phyloP scores from a whole-genome alignment of 768 basidiomycete genomes.

The Boletus rufocinnamomeus region DNA sequence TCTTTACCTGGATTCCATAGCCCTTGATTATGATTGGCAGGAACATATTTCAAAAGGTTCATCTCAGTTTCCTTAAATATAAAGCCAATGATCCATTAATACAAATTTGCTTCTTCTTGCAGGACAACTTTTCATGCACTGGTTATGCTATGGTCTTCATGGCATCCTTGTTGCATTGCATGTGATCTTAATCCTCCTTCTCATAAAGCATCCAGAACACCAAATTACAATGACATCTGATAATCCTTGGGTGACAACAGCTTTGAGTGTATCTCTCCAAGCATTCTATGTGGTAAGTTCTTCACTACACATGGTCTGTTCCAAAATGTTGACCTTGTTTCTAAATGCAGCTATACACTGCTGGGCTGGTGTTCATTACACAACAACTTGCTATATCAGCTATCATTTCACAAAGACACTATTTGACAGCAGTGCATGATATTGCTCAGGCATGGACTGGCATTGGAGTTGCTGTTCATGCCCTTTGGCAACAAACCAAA shows the following conservation, averaged over 20 bases:
- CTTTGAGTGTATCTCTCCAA: neutral
- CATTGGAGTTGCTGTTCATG: conserved; percentile 19
- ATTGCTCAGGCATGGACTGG: conserved; percentile 24
- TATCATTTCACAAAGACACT: conserved; percentile 4
- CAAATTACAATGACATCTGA: neutral
- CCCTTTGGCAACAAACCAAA: conserved; percentile 19
- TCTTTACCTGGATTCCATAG: neutral
- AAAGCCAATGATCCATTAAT: neutral
- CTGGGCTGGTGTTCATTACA: conserved; percentile 20
- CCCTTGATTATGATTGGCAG: no score
- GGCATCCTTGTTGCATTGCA: neutral
- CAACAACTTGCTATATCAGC: conserved; percentile 19
- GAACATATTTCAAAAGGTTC: neutral
- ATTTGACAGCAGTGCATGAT: conserved; percentile 25
- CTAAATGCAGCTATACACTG: conserved; percentile 16
- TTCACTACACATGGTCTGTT: neutral
- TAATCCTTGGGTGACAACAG: neutral
- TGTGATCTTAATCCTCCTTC: neutral
- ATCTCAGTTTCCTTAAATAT: neutral
- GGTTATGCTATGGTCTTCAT: neutral
- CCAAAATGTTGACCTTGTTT: neutral
- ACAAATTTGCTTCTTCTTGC: neutral
- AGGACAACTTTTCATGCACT: neutral
- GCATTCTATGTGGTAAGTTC: conserved; percentile 3
- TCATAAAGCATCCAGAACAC: conserved; percentile 2